Base-by-base conservation (phyloP, 129 eudicot species). In the Gnaphalium uliginosum region DNA sequence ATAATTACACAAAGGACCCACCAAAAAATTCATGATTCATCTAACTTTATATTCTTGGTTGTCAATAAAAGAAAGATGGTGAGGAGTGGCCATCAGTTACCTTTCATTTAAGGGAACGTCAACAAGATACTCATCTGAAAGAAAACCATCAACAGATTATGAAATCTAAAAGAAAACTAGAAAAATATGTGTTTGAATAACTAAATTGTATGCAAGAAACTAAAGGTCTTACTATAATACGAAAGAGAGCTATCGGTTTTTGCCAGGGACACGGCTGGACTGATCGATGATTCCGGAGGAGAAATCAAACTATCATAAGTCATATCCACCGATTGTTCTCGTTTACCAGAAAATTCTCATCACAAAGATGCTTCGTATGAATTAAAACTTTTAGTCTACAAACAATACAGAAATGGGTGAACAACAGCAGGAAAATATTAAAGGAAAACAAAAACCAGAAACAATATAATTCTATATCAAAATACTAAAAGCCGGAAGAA, bases 111-210 rank as follows among this genome's bases (percentile, higher is more conserved):
- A 79, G 72, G 65, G 71, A 59, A 78, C 89, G 69, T 85, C 92
- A 25, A 80, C 84, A 54, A 88, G 89, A 75, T 73, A 62, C 58
- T 92, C 97, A 87, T 90, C 97, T 92, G 88, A 73, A 76, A 81
- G 25, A 81, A 29, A 65, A 17, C 23, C 50, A 19, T 46, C 53
- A 41, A 15, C 29, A 59, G n/a, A 68, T 25, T 39, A 68, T 10
- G 18, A 26, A 13, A 22, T 19, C 35, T n/a, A 33, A 66, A 26
- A 78, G 5, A 46, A 51, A 35, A 27, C 6, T 19, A 67, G 57
- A 32, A 66, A 53, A 30, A 39, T 27, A 57, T 29, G 50, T 37
- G 39, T 19, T 43, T 37, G 22, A 25, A 77, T 13, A 69, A 70
- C 23, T 50, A 21, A 69, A 48, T 1, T 7, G 23, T 69, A 30